Conservation (phyloP, 2,329 filamentous ascomycete genomes). For the Fusarium verticillioides region DNA sequence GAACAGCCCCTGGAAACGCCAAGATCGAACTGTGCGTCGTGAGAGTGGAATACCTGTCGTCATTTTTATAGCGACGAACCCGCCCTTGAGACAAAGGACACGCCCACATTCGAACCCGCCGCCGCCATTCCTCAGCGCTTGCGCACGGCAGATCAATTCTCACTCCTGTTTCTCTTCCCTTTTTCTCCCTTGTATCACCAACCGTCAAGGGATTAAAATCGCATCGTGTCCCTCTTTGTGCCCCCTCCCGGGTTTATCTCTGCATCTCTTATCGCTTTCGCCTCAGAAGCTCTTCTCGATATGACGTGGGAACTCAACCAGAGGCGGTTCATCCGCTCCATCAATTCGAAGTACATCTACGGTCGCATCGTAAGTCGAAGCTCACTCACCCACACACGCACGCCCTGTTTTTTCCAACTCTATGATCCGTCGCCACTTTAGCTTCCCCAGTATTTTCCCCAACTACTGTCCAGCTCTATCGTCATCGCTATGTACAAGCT, state of each 20-base stretch:
- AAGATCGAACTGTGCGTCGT: conserved; percentile 24
- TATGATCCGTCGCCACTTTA: conserved; percentile 40
- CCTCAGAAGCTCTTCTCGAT: background rate
- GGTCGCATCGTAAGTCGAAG: conserved; percentile 35
- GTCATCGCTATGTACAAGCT: conserved; percentile 15
- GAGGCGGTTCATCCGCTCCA: conserved; percentile 37
- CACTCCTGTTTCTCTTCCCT: background rate
- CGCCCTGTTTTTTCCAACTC: conserved; percentile 26
- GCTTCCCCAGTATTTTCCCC: conserved; percentile 32
- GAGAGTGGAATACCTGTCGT: conserved; percentile 27
- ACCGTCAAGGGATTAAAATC: conserved; percentile 2
- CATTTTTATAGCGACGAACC: conserved; percentile 22
- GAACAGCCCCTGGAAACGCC: conserved; percentile 10
- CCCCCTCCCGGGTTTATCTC: background rate
- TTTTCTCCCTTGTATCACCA: conserved; percentile 8
- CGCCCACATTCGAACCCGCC: conserved; percentile 6
- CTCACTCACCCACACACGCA: background rate
- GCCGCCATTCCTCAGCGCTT: conserved; percentile 31
- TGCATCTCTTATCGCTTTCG: conserved; percentile 6
- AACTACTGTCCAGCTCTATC: conserved; percentile 16
- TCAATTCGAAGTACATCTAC: conserved; percentile 41
- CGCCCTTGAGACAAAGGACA: conserved; percentile 22
- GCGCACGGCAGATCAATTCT: conserved; percentile 4
- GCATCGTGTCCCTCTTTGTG: conserved; percentile 2
- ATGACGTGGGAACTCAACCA: conserved; percentile 41